Base-by-base conservation (phyloP, 768 basidiomycete species). In the Xerocomus brunneocitrinus region DNA sequence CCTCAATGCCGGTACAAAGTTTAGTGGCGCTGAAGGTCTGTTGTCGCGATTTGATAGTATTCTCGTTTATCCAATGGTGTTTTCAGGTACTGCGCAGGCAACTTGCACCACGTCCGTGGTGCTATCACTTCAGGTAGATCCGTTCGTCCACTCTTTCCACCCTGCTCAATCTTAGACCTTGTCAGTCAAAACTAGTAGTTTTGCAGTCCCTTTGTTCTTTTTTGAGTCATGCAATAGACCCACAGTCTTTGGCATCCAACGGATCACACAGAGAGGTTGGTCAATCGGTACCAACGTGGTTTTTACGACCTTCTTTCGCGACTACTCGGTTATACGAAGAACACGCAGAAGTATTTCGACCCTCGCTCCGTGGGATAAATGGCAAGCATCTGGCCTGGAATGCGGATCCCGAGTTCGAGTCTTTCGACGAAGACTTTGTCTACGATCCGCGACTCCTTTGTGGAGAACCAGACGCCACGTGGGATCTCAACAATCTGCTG, bases 171-270 rank as follows among this genome's bases (percentile, higher is more conserved):
- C 49, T 61, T 47, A 51, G 27, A 45, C 45, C 14, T 53, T 54
- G 45, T 30, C 44, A 91, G 89, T 91, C 91, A 12, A 91, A 86
- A 71, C 78, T 89, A 49, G 76, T 84, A n/a, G 80, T 92, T 9
- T 70, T 92, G 54, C 78, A 74, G 52, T 92, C 91, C 2, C 71
- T 94, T 36, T 76, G 84, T 13, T 76, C 74, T 3, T 93, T 93
- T 66, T 75, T 94, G 22, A 71, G 71, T 13, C 62, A 67, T 52
- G 83, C 82, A 7, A 60, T 78, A 58, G 58, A 67, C 49, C 57
- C 54, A n/a, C 50, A 34, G 53, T 54, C 55, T 48, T 57, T 31
- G 53, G 22, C 58, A 60, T 30, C 52, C 42, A 35, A 54, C 48
- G 49, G 54, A 59, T 65, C 54, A 46, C 56, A 39, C 38, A 27